Conservation (phyloP, 2,329 filamentous ascomycete species). For the Penicillium sp. region DNA sequence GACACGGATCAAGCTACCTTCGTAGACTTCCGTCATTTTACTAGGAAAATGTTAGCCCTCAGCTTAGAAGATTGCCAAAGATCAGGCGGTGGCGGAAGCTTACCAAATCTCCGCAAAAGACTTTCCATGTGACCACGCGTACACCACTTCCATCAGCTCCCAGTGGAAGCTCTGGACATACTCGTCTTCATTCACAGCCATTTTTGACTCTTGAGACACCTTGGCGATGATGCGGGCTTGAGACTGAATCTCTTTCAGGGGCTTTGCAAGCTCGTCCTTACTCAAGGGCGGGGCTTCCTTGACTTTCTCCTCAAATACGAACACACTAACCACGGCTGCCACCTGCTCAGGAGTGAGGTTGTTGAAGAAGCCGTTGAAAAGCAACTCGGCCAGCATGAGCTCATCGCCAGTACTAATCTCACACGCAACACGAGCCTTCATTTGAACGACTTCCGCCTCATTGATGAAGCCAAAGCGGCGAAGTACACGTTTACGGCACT, state of each 20-base stretch:
- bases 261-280: constrained; percentile 74
- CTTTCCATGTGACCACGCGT: constrained; percentile 82
- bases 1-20: constrained; percentile 90
- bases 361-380: constrained; percentile 98
- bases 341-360: constrained; percentile 82
- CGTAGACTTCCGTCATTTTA: constrained; percentile 99
- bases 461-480: constrained; percentile 94
- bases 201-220: constrained; percentile 88
- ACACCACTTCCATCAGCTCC: constrained; percentile 95
- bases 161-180: constrained; percentile 86
- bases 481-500: constrained; percentile 89
- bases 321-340: constrained; percentile 81
- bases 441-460: constrained; percentile 87
- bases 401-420: constrained; percentile 98
- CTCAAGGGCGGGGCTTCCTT: constrained; percentile 65
- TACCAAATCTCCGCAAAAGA: constrained; percentile 94
- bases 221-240: constrained; percentile 87
- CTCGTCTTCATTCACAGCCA: constrained; percentile 89
- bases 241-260: constrained; percentile 76
- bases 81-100: constrained; percentile 34
- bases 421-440: constrained; percentile 95
- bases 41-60: constrained; percentile 42
- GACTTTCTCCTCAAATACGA: constrained; percentile 96
- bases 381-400: constrained; percentile 80
- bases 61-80: not conserved